Evolutionary conservation across 805 yeast genomes (phyloP), one percentile per base, ranked within the genome.

Genomic region (Vanderwaltozyma verrucispora): DNA sequence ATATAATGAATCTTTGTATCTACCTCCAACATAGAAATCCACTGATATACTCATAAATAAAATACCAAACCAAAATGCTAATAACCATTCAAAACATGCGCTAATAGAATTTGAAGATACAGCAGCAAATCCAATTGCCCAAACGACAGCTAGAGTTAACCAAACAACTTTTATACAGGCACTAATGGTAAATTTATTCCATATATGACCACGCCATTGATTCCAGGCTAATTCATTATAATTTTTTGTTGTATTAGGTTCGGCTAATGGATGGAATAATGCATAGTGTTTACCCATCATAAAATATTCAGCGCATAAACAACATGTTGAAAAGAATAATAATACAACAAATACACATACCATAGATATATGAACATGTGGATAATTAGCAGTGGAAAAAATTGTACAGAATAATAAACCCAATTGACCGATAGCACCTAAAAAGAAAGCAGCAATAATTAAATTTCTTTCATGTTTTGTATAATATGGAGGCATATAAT

Each of bases 31-130:
- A 48, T 71, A 69, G 46, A 87, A 68, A 54, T 89, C 96, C 42
- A 73, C 68, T 2, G 81, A 63, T 56, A 88, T 67, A 39, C 78
- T 62, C 4, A 79, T 52, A 45, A 79, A 72, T 42, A 82, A 65
- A 25, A 79, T 49, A 3, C 94, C 92, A 54, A 82, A 88, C 76
- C 84, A 78, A 60, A 78, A 88, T n/a, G 89, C 77, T 30, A 88
- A 60, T 3, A 77, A 54, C 97, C 97, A 89, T 60, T 89, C 97
- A 53, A 81, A 75, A 16, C 68, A 64, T 0, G 87, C 87, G 29
- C 77, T 68, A 24, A 69, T 63, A 3, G 71, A 71, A 44, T 70
- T 64, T 28, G 61, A 51, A 7, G 61, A 50, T 35, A 62, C 52
- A 3, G 58, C 67, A n/a, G 75, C 86, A 46, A 85, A 89, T 24